Base-by-base conservation (phyloP, 106 monocot genomes). In the Chionographis japonica region DNA sequence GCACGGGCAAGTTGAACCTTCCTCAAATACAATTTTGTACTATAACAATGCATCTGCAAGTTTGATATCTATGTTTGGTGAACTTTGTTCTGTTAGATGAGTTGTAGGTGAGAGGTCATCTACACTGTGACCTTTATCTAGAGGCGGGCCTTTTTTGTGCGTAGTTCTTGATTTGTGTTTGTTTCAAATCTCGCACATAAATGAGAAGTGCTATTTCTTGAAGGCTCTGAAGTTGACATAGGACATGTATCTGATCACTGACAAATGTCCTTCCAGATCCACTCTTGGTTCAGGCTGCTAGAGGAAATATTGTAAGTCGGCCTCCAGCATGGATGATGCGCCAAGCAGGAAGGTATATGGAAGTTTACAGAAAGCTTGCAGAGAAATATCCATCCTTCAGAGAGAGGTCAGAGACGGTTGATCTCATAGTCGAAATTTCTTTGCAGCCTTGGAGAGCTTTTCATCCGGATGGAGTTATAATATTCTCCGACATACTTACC, bases 271-370 rank as follows among this genome's bases (percentile, higher is more conserved):
- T 76, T 70, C 43, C 78, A 87, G 94, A 95, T 76, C 94, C 94
- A 37, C 78, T 95, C 14, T 77, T 95, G 59, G 83, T 95, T 62
- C 79, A 84, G 63, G 94, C 94, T 72, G 94, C 94, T 35, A 83
- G 79, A 71, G 94, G 94, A 56, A 71, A 88, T 53, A 4, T 43
- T 8, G 74, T 86, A 3, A 62, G 56, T 62, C 76, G 91, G 35
- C 91, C 95, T 52, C 95, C 95, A 19, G 95, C 92, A 75, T 97
- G 95, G 95, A 97, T 97, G 95, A 97, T 97, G 95, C 89, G 95
- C 40, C 95, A 97, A 75, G 95, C 95, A 42, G 95, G 95, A 73
- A 86, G 95, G 71, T 97, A 95, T 72, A 91, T 97, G 95, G 78
- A 79, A 62, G 86, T 68, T 55, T 97, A 97, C 72, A 71, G 76